Evolutionary conservation across 2,329 filamentous ascomycete species (phyloP).

Genomic region (Fusarium lateritium): DNA sequence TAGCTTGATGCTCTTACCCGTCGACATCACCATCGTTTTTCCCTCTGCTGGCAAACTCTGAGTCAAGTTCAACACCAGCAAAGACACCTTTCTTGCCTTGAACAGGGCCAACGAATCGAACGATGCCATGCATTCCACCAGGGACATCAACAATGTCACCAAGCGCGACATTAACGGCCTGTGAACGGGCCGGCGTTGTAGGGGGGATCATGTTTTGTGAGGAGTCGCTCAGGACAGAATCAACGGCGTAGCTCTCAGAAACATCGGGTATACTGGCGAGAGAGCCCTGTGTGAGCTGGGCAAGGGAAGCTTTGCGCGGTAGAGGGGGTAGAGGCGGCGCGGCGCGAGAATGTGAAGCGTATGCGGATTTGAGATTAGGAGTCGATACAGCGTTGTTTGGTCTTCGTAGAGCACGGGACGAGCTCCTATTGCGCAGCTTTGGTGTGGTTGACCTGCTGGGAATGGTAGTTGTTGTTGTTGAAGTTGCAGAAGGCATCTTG

Average conservation of each 20-base stretch:
- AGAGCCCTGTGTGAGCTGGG: conserved; percentile 75
- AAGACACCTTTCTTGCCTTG: conserved; percentile 92
- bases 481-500: conserved; percentile 50
- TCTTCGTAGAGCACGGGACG: conserved; percentile 60
- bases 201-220: conserved; percentile 66
- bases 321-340: conserved; percentile 60
- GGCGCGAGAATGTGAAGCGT: conserved; percentile 65
- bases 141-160: conserved; percentile 93
- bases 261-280: conserved; percentile 78
- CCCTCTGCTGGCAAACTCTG: conserved; percentile 84
- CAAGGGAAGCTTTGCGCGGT: conserved; percentile 79
- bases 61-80: conserved; percentile 89
- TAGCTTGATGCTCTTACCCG: conserved; percentile 72
- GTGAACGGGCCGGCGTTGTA: conserved; percentile 67
- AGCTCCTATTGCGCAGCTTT: conserved; percentile 42
- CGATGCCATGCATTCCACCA: conserved; percentile 89
- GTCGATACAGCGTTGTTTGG: conserved; percentile 67
- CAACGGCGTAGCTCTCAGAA: conserved; percentile 73
- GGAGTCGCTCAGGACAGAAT: conserved; percentile 62
- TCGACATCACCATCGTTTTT: conserved; percentile 98
- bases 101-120: conserved; percentile 90
- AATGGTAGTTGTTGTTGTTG: conserved; percentile 43
- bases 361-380: conserved; percentile 70
- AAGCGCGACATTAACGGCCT: conserved; percentile 71
- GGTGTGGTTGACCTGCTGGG: conserved; percentile 35